phyloP scores from a whole-genome alignment of 73 alveolate species.

The Paramecium caudatum region DNA sequence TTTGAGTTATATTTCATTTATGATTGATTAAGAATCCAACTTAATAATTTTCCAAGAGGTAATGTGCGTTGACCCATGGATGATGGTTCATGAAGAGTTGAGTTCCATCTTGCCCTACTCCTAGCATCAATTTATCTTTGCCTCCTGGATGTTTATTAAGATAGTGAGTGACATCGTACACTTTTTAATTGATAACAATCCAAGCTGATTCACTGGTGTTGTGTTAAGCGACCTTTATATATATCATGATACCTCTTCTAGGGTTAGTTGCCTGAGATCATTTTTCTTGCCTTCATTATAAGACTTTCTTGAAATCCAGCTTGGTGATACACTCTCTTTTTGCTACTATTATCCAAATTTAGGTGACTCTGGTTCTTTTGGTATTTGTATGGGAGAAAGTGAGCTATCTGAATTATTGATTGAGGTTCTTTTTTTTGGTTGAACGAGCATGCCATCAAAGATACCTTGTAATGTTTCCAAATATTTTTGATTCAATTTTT shows the following conservation, averaged over 20 bases:
- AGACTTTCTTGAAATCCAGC: neutral
- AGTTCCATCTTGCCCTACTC: slow-evolving; percentile 96
- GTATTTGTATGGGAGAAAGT: neutral
- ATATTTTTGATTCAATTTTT: slow-evolving; percentile 24
- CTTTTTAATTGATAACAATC: slow-evolving; percentile 89
- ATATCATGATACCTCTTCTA: slow-evolving; percentile 7
- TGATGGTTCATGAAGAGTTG: slow-evolving; percentile 88
- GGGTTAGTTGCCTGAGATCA: neutral
- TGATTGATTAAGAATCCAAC: slow-evolving; percentile 82
- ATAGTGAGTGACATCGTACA: slow-evolving; percentile 92
- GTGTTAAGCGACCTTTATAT: slow-evolving; percentile 89
- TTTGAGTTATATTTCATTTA: slow-evolving; percentile 54
- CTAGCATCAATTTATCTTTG: slow-evolving; percentile 85
- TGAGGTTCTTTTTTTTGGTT: slow-evolving; percentile 51
- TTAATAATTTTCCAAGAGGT: slow-evolving; percentile 84
- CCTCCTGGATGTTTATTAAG: slow-evolving; percentile 97
- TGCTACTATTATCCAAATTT: slow-evolving; percentile 24
- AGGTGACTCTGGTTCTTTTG: slow-evolving; percentile 56
- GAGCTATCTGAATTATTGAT: neutral
- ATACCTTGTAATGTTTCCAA: slow-evolving; percentile 9
- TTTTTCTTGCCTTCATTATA: neutral
- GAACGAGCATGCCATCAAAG: neutral
- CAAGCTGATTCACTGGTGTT: slow-evolving; percentile 87
- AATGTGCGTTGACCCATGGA: slow-evolving; percentile 93
- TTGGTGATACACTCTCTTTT: neutral